Percentiles rank a stretch among this genome's conserved stretches.
Evolutionary conservation across 108 stramenopile species (phyloP).

Genomic region (Nitzschia inconspicua): DNA sequence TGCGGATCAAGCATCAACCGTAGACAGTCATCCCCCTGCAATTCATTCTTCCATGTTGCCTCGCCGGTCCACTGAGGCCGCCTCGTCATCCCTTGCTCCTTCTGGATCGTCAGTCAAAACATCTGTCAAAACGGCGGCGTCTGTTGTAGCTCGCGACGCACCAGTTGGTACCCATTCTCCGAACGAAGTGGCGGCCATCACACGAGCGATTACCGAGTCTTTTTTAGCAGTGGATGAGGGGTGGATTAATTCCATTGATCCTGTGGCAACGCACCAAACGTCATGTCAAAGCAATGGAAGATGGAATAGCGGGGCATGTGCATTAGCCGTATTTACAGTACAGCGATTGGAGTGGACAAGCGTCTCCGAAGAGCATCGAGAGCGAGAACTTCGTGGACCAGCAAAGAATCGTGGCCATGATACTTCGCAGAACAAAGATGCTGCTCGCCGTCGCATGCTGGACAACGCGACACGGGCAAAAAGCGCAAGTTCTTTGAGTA

Average conservation of each 20-base stretch:
- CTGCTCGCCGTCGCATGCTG: slow-evolving; percentile 64
- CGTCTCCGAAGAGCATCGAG: slow-evolving; percentile 25
- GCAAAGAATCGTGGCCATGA: slow-evolving; percentile 47
- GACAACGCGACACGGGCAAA: slow-evolving; percentile 62
- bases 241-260: slow-evolving; percentile 87
- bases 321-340: slow-evolving; percentile 65
- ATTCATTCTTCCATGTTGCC: slow-evolving; percentile 9
- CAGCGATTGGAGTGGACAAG: slow-evolving; percentile 77
- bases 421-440: slow-evolving; percentile 76
- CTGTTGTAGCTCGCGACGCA: slow-evolving; percentile 42
- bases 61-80: not conserved
- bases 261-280: slow-evolving; percentile 74
- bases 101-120: slow-evolving; percentile 66
- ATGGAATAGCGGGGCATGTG: slow-evolving; percentile 89
- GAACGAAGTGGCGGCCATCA: slow-evolving; percentile 63
- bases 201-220: slow-evolving; percentile 67
- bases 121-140: slow-evolving; percentile 65
- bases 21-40: not conserved
- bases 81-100: slow-evolving; percentile 16
- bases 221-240: slow-evolving; percentile 83
- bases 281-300: slow-evolving; percentile 76
- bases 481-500: slow-evolving; percentile 69
- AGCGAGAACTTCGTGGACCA: slow-evolving; percentile 45
- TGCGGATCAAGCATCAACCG: slow-evolving; percentile 5
- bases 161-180: slow-evolving; percentile 68